Evolutionary conservation across 371 early-diverging fungal species (phyloP).

Genomic region (Syncephalastrum racemosum): DNA sequence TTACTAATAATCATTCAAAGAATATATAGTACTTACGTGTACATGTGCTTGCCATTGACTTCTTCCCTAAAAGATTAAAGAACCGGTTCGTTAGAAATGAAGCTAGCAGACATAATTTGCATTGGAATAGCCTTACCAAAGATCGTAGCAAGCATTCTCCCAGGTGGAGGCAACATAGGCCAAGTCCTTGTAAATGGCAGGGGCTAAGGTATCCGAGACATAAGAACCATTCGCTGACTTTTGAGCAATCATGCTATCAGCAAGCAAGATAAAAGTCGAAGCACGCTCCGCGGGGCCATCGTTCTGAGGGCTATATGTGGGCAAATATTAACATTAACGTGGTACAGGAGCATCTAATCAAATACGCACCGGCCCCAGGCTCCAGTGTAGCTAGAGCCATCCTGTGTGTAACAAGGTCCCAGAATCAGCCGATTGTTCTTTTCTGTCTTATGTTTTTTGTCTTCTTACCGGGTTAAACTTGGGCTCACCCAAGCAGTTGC

Average conservation of each 20-base stretch:
- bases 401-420: constrained; percentile 1
- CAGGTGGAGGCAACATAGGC: constrained; percentile 58
- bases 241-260: constrained; percentile 20
- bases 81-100: not conserved
- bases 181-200: constrained; percentile 49
- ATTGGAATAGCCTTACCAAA: constrained; percentile 34
- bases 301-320: constrained; percentile 61
- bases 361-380: constrained; percentile 13
- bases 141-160: constrained; percentile 46
- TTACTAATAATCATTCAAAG: no score
- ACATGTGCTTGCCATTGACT: constrained; percentile 60
- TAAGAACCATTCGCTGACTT: not conserved
- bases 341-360: not conserved
- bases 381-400: constrained; percentile 17
- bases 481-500: constrained; percentile 71
- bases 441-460: constrained; percentile 45
- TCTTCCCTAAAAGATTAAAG: constrained; percentile 58
- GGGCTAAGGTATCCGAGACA: constrained; percentile 8
- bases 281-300: constrained; percentile 85
- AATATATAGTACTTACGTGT: constrained; percentile 47
- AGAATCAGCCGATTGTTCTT: no score
- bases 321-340: not conserved
- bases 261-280: constrained; percentile 48
- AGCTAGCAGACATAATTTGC: not conserved
- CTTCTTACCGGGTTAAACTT: constrained; percentile 49